A percentile compares a stretch with the other conserved stretches of the same genome.
phyloP scores from a whole-genome alignment of 1,139 yeast species.

The Candida sp. region DNA sequence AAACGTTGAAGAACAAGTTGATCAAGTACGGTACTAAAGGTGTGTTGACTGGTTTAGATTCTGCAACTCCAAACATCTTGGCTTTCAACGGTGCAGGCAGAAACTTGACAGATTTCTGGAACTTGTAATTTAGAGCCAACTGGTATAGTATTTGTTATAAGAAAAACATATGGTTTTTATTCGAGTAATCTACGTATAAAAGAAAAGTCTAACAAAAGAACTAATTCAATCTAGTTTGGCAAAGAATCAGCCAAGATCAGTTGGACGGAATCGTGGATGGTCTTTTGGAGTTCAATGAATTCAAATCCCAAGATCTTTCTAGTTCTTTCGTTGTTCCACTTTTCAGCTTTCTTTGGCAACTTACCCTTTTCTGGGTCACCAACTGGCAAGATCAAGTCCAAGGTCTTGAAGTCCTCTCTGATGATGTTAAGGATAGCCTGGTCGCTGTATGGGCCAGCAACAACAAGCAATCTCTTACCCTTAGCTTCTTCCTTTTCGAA shows the following conservation, averaged over 20 bases:
- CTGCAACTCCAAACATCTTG: conserved; percentile 84
- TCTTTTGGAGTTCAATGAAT: conserved; percentile 35
- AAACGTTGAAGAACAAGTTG: conserved; percentile 87
- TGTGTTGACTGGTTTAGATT: conserved; percentile 59
- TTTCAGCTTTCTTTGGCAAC: conserved; percentile 4
- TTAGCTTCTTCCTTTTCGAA: conserved; percentile 26
- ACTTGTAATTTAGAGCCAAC: conserved; percentile 10
- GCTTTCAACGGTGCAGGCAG: conserved; percentile 95
- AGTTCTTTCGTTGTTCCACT: conserved; percentile 23
- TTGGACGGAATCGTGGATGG: conserved; percentile 41
- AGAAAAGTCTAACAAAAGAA: no score
- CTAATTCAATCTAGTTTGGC: no score
- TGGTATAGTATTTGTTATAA: not conserved
- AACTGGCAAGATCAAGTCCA: conserved; percentile 17
- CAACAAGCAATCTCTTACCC: conserved; percentile 31
- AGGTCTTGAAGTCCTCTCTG: conserved; percentile 21
- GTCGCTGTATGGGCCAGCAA: conserved; percentile 26
- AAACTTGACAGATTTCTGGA: conserved; percentile 77
- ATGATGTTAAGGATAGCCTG: conserved; percentile 25
- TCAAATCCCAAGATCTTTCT: conserved; percentile 38
- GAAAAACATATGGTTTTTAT: not conserved
- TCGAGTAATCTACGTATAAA: not conserved
- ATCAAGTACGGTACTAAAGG: conserved; percentile 79
- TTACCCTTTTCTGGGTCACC: conserved; percentile 9
- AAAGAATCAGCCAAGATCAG: not conserved